These are phyloP conservation scores for Solanum peruvianum DNA, from an alignment of 257 asterid genomes.

Conservation along the genomic window DNA sequence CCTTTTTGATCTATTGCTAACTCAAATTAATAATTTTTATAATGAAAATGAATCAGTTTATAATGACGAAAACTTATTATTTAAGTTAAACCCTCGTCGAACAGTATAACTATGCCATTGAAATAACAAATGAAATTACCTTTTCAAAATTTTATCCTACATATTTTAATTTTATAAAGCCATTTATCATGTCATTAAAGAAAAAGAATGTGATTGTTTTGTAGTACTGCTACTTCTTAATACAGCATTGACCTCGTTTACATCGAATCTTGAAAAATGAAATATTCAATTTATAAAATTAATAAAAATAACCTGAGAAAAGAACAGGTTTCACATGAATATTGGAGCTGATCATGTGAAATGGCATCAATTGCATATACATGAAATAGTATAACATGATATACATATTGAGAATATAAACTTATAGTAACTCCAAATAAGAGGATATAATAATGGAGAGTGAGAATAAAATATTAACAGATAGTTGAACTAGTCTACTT, in stretches of 20 bases:
- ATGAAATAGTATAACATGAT: no score
- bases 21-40: no score
- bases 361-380: neutral
- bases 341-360: neutral
- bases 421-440: no score
- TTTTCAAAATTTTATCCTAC: neutral
- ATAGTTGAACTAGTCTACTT: no score
- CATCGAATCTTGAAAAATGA: neutral
- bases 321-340: neutral
- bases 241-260: neutral
- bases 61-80: no score
- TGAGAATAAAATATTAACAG: no score
- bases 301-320: neutral
- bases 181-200: neutral
- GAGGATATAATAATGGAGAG: no score
- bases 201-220: neutral
- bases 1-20: no score
- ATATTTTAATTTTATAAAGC: neutral
- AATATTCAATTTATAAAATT: neutral
- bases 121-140: neutral
- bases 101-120: neutral
- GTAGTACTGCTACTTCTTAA: neutral
- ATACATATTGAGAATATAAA: no score
- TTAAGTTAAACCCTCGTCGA: no score
- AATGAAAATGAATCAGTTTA: no score